Base-by-base conservation (phyloP, 1,284 basidiomycete genomes). In the Stygiomarasmius scandens region DNA sequence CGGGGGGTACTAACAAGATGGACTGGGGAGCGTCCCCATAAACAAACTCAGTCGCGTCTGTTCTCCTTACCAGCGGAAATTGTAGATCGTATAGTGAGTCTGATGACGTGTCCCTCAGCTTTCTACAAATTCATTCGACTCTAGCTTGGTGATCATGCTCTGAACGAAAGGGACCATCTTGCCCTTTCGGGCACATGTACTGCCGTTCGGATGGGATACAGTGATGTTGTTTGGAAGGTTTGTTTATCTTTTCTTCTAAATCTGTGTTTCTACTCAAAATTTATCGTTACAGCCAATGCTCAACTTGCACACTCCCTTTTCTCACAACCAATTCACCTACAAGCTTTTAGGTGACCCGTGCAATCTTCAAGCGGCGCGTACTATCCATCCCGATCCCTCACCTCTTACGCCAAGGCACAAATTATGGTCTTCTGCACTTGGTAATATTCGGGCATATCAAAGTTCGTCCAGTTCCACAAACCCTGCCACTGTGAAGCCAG, bases 281-380 rank as follows among this genome's bases (percentile, higher is more conserved):
- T 24, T 46, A 3, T 9, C n/a, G 20, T 45, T 12, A 3, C 24
- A 54, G 52, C 19, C 38, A 19, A 54, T 25, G 6, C 41, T 47
- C 6, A 29, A 54, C 3, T 11, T 27, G 16, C 52, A 54, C 41
- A 54, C 52, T 32, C 52, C 52, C 8, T 54, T 54, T 22, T 54
- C 52, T 8, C 52, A 54, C 43, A 54, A 54, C 19, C 41, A 45
- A 20, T 54, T 54, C 41, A 54, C 52, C 41, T 54, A 54, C 27
- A 34, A 25, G 6, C 44, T 54, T n/a, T 41, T 54, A 9, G 20
- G 41, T 23, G 52, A 54, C 27, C 52, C 52, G 25, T 54, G 52
- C 41, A 54, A 54, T 23, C 6, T 32, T 29, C 16, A 9, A 3
- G 23, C 22, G 6, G 41, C 20, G 14, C 34, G 25, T 34, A 23